Evolutionary conservation across 2,329 filamentous ascomycete species (phyloP).

Genomic region (Phyllosticta capitalensis): DNA sequence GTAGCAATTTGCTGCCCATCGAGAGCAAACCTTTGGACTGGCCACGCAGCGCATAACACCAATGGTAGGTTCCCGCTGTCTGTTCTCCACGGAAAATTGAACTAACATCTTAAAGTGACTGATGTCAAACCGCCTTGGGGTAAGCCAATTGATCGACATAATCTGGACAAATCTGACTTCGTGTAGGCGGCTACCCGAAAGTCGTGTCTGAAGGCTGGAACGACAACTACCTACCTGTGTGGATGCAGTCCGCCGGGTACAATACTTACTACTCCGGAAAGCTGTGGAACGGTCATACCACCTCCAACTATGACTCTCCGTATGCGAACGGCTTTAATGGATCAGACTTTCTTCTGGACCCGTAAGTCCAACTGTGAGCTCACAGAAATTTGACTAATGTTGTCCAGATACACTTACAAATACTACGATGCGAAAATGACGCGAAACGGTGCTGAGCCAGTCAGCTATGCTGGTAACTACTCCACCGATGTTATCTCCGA

Average conservation of each 20-base stretch:
- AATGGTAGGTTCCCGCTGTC: conserved; percentile 34
- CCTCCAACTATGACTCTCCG: conserved; percentile 52
- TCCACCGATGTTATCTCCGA: conserved; percentile 50
- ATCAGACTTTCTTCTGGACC: conserved; percentile 49
- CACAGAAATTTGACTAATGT: neutral
- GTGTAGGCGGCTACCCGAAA: conserved; percentile 51
- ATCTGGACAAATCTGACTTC: neutral
- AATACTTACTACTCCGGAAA: conserved; percentile 68
- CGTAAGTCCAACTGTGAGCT: conserved; percentile 20
- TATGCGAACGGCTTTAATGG: conserved; percentile 50
- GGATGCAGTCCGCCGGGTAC: conserved; percentile 61
- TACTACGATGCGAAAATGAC: conserved; percentile 59
- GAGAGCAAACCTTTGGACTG: conserved; percentile 55
- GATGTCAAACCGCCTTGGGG: conserved; percentile 45
- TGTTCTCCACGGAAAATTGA: neutral
- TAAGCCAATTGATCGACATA: neutral
- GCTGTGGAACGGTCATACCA: conserved; percentile 55
- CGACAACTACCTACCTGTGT: conserved; percentile 58
- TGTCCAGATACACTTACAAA: conserved; percentile 47
- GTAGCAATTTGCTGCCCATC: conserved; percentile 60
- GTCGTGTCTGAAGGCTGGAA: conserved; percentile 57
- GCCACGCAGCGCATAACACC: conserved; percentile 58
- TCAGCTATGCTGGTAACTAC: conserved; percentile 47
- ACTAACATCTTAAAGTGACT: conserved; percentile 34
- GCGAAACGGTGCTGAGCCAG: conserved; percentile 47